Conservation (phyloP, 257 asterid genomes). For the Cinchona pubescens region DNA sequence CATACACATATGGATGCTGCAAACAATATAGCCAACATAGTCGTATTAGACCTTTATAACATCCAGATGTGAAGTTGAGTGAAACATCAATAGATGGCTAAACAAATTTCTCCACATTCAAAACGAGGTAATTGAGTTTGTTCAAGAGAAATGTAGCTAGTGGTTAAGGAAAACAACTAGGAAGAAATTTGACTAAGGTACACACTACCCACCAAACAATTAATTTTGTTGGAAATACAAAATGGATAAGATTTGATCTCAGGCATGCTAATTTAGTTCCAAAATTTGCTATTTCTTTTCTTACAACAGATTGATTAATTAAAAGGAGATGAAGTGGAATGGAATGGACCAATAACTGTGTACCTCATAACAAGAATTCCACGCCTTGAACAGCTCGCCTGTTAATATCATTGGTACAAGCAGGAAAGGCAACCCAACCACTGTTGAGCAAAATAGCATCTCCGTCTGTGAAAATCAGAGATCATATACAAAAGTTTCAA, state of each 20-base stretch:
- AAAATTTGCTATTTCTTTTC: not conserved
- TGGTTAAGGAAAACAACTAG: not conserved
- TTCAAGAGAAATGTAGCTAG: not conserved
- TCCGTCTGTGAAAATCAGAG: slow-evolving; percentile 48
- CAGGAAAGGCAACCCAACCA: slow-evolving; percentile 76
- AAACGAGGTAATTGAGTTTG: not conserved
- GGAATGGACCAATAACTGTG: not conserved
- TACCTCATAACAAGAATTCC: slow-evolving; percentile 79
- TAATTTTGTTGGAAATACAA: not conserved
- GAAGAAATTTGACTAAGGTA: not conserved
- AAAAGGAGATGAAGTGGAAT: not conserved
- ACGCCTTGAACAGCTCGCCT: slow-evolving; percentile 69
- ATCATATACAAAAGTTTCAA: not conserved
- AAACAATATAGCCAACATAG: not conserved
- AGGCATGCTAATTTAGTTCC: not conserved
- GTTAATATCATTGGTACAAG: slow-evolving; percentile 72
- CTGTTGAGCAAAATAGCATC: slow-evolving; percentile 86
- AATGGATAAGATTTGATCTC: not conserved
- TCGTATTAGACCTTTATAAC: not conserved
- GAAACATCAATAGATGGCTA: not conserved
- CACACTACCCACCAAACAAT: not conserved
- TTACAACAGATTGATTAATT: not conserved
- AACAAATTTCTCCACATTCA: not conserved
- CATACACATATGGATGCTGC: slow-evolving; percentile 87
- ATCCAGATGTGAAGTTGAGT: not conserved